phyloP scores from a whole-genome alignment of 1,139 yeast species.

The Yamadazyma conglobata region DNA sequence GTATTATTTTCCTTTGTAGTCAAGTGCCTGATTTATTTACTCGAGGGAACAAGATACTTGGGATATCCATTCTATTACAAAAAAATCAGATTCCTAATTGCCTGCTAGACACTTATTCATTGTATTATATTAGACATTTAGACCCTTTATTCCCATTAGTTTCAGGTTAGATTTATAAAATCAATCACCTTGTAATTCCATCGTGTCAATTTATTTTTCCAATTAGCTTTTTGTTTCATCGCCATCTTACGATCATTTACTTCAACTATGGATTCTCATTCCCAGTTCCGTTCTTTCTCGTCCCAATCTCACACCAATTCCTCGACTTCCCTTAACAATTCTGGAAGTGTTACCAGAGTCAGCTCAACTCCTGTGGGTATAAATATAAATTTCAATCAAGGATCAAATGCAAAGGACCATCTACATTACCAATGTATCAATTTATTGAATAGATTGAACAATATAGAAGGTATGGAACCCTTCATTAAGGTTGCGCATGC shows the following conservation, averaged over 20 bases:
- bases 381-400: constrained; percentile 51
- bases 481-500: constrained; percentile 56
- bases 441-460: constrained; percentile 55
- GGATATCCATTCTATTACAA: too few relatives aligned
- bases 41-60: too few relatives aligned
- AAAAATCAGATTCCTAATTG: too few relatives aligned
- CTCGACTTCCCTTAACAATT: constrained; percentile 16
- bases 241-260: too few relatives aligned
- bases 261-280: constrained; percentile 19
- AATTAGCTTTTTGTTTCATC: too few relatives aligned
- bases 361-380: constrained; percentile 44
- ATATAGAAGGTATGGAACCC: constrained; percentile 69
- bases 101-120: too few relatives aligned
- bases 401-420: constrained; percentile 67
- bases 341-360: constrained; percentile 33
- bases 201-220: too few relatives aligned
- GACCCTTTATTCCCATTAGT: too few relatives aligned
- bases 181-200: too few relatives aligned
- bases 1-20: not conserved
- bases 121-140: too few relatives aligned
- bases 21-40: too few relatives aligned
- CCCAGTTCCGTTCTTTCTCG: constrained; percentile 38
- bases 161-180: too few relatives aligned
- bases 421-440: constrained; percentile 67
- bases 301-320: constrained; percentile 30